phyloP scores from a whole-genome alignment of 108 stramenopile genomes.

The Nitzschia sp. region DNA sequence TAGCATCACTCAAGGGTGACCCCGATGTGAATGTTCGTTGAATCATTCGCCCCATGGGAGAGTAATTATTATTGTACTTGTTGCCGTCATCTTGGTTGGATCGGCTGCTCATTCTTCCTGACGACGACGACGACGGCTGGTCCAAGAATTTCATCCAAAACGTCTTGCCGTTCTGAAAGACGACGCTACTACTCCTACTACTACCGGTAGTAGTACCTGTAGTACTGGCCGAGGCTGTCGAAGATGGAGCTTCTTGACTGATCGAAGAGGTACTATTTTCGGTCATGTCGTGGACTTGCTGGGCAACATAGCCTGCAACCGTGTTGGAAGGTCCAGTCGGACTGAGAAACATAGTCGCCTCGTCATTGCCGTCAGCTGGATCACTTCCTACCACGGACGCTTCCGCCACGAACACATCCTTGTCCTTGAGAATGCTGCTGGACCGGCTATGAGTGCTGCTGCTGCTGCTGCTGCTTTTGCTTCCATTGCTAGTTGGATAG shows the following conservation, averaged over 20 bases:
- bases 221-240: neutral
- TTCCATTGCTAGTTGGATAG: no score
- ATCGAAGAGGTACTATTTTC: no score
- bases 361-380: neutral
- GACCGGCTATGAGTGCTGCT: no score
- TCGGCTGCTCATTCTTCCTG: neutral
- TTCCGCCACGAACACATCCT: no score
- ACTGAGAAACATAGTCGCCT: neutral
- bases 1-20: constrained; percentile 18
- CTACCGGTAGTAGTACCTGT: neutral
- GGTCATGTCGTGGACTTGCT: no score
- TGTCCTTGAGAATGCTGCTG: no score
- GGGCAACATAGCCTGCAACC: no score
- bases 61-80: neutral
- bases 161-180: neutral
- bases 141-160: constrained; percentile 18
- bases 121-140: neutral
- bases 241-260: neutral
- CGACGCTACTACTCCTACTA: neutral
- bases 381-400: no score
- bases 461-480: no score
- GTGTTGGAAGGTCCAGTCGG: neutral
- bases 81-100: no score
- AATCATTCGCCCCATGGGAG: constrained; percentile 13
- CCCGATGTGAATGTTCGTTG: constrained; percentile 17